Evolutionary conservation across 2,329 filamentous ascomycete species (phyloP).

Genomic region (Hymenoscyphus linearis): DNA sequence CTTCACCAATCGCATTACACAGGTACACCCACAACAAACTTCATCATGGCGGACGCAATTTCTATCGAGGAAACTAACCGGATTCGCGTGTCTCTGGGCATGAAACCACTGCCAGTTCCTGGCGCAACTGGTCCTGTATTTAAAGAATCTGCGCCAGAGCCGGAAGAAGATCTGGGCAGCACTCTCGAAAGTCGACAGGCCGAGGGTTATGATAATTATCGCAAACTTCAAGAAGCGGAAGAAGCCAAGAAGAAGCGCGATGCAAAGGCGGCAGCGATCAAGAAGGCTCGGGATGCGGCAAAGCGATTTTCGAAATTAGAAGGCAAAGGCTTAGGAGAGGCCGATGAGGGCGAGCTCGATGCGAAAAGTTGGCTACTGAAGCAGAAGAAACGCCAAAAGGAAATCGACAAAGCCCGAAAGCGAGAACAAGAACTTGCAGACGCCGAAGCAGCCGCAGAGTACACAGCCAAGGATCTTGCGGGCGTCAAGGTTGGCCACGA

Average conservation of each 20-base stretch:
- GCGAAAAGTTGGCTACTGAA: constrained; percentile 82
- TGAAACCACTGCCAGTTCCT: constrained; percentile 83
- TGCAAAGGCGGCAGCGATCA: constrained; percentile 74
- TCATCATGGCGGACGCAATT: constrained; percentile 49
- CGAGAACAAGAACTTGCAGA: constrained; percentile 72
- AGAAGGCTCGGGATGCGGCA: constrained; percentile 79
- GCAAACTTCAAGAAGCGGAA: constrained; percentile 62
- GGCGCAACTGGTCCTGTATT: constrained; percentile 58
- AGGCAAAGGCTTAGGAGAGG: constrained; percentile 79
- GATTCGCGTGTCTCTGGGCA: constrained; percentile 79
- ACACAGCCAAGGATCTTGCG: constrained; percentile 79
- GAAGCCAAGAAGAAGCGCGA: constrained; percentile 73
- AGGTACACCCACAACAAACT: not conserved
- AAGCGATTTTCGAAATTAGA: constrained; percentile 71
- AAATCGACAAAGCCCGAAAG: constrained; percentile 72
- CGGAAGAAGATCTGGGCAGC: constrained; percentile 64
- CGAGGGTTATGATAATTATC: constrained; percentile 67
- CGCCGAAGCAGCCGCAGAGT: constrained; percentile 67
- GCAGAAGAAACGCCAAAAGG: constrained; percentile 91
- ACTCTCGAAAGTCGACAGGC: constrained; percentile 80
- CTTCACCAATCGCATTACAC: not conserved
- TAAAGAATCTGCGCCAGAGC: constrained; percentile 37
- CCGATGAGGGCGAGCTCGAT: constrained; percentile 60
- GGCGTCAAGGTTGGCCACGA: constrained; percentile 93
- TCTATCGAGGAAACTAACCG: constrained; percentile 93